phyloP scores from a whole-genome alignment of 2,329 filamentous ascomycete species.

The Fusarium domesticum region DNA sequence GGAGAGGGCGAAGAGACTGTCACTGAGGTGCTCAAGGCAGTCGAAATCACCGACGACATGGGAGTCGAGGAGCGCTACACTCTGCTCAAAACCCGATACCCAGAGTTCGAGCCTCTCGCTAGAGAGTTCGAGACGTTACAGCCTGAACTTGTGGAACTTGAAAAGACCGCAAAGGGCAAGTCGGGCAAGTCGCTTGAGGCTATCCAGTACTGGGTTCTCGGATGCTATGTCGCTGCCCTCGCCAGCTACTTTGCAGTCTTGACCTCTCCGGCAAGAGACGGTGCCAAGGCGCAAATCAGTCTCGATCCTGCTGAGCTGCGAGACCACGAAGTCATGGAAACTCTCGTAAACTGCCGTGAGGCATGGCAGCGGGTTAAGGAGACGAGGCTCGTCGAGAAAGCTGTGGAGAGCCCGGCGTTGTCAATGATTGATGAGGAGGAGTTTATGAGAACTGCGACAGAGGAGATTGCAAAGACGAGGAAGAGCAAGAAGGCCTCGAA shows the following conservation, averaged over 20 bases:
- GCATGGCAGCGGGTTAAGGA: constrained; percentile 75
- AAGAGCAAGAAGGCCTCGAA: constrained; percentile 32
- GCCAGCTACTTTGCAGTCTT: constrained; percentile 93
- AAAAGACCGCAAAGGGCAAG: constrained; percentile 54
- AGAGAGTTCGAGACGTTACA: constrained; percentile 76
- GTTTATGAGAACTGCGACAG: constrained; percentile 24
- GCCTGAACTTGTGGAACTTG: constrained; percentile 57
- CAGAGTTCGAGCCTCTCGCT: constrained; percentile 84
- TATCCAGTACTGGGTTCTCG: constrained; percentile 75
- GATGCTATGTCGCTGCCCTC: constrained; percentile 81
- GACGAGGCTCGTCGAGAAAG: constrained; percentile 50
- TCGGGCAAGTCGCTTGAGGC: constrained; percentile 54
- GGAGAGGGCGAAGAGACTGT: constrained; percentile 60
- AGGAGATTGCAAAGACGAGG: constrained; percentile 26
- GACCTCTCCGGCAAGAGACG: constrained; percentile 70
- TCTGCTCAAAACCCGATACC: constrained; percentile 77
- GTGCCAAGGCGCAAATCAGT: constrained; percentile 52
- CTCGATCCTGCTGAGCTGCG: constrained; percentile 76
- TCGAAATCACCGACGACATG: constrained; percentile 81
- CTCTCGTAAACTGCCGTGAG: constrained; percentile 72
- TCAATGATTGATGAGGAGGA: constrained; percentile 25
- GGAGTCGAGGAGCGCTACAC: constrained; percentile 68
- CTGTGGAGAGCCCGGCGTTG: constrained; percentile 30
- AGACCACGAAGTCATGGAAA: constrained; percentile 89
- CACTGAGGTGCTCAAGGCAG: constrained; percentile 80